Evolutionary conservation across 2,329 filamentous ascomycete species (phyloP).

Genomic region (Nigrospora sphaerica): DNA sequence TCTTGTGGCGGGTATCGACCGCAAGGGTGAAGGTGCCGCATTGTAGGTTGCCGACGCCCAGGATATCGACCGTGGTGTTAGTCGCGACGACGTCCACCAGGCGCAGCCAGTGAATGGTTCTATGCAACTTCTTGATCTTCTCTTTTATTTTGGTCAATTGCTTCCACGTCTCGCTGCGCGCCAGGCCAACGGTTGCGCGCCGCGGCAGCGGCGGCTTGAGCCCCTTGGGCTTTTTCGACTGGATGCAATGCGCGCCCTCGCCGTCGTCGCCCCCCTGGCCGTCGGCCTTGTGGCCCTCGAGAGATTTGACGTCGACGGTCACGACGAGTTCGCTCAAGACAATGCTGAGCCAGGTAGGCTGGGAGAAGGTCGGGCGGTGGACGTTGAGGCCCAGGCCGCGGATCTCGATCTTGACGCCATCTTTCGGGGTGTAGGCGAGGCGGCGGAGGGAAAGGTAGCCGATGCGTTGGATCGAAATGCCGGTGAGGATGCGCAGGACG

Average conservation of each 20-base stretch:
- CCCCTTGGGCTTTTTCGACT: constrained; percentile 9
- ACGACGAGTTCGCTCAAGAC: constrained; percentile 80
- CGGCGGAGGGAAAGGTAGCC: constrained; percentile 88
- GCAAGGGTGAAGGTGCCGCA: constrained; percentile 78
- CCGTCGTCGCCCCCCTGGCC: constrained; percentile 14
- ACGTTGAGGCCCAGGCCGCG: constrained; percentile 80
- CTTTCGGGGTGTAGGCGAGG: constrained; percentile 80
- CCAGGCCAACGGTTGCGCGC: constrained; percentile 18
- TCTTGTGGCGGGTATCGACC: constrained; percentile 86
- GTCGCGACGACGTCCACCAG: constrained; percentile 84
- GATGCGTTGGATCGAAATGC: constrained; percentile 90
- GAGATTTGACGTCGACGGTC: constrained; percentile 67
- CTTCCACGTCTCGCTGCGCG: constrained; percentile 72
- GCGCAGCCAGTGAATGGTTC: constrained; percentile 80
- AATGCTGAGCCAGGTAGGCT: constrained; percentile 93
- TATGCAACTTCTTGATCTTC: constrained; percentile 75
- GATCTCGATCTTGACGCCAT: constrained; percentile 85
- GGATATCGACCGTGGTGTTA: constrained; percentile 68
- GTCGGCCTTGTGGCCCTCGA: constrained; percentile 44
- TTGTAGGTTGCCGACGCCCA: constrained; percentile 78
- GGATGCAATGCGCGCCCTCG: constrained; percentile 12
- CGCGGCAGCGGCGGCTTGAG: constrained; percentile 20
- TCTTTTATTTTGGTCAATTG: constrained; percentile 74
- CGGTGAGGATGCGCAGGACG: constrained; percentile 83
- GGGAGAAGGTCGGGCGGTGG: constrained; percentile 91